Conservation (phyloP, 1,284 basidiomycete genomes). For the Sanghuangporus sanghuang region DNA sequence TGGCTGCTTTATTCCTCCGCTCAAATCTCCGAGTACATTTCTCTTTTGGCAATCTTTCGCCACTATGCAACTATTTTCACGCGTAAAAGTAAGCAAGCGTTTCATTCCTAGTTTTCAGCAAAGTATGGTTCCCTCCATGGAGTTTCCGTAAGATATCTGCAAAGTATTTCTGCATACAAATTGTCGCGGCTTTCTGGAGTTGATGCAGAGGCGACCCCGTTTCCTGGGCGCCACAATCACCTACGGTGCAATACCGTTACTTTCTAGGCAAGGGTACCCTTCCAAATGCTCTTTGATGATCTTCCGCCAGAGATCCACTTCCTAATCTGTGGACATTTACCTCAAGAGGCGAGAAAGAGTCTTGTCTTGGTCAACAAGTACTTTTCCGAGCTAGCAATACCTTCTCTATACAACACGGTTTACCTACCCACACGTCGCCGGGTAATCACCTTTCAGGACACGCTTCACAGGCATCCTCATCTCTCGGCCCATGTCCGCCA, state of each 20-base stretch:
- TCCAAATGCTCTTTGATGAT: conserved; percentile 6
- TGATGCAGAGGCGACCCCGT: background rate
- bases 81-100: background rate
- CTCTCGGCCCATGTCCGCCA: conserved; percentile 16
- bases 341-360: conserved; percentile 1
- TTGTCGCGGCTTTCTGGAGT: background rate
- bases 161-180: conserved; percentile 9
- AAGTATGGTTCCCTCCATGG: conserved; percentile 6
- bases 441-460: conserved; percentile 12
- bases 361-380: conserved; percentile 13
- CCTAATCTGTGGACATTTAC: conserved; percentile 5
- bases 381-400: conserved; percentile 11
- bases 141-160: background rate
- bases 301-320: conserved; percentile 15
- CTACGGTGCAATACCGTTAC: background rate
- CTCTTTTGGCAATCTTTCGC: too few relatives aligned
- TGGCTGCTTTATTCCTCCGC: too few relatives aligned
- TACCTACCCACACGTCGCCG: conserved; percentile 16
- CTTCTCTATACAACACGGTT: conserved; percentile 11
- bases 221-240: background rate
- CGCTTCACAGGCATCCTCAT: conserved; percentile 4
- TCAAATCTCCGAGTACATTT: too few relatives aligned
- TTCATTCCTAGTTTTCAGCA: background rate
- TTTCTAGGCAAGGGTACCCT: background rate
- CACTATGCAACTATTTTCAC: too few relatives aligned